Evolutionary conservation across 1,139 yeast genomes (phyloP).

Genomic region (Saccharomyces hybrid): DNA sequence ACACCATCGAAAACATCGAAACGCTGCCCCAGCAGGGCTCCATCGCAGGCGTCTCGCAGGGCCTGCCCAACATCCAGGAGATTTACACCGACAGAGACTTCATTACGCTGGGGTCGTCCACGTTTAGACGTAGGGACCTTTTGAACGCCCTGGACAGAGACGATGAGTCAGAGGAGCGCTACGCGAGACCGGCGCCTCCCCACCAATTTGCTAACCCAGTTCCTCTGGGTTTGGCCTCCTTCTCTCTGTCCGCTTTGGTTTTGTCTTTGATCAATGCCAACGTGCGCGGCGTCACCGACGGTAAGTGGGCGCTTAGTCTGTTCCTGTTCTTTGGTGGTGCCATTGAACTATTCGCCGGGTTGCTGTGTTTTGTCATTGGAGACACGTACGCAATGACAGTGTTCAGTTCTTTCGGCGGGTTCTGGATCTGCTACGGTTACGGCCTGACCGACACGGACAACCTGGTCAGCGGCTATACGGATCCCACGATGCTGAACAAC

Average conservation of each 20-base stretch:
- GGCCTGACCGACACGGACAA: constrained; percentile 51
- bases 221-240: constrained; percentile 53
- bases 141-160: constrained; percentile 53
- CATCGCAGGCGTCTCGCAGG: constrained; percentile 1
- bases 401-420: constrained; percentile 65
- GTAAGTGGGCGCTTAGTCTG: constrained; percentile 42
- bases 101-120: constrained; percentile 49
- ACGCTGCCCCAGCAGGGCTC: constrained; percentile 5
- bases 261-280: constrained; percentile 44
- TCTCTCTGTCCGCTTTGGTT: constrained; percentile 42
- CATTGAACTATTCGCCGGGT: constrained; percentile 56
- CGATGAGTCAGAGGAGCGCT: constrained; percentile 48
- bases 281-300: constrained; percentile 45
- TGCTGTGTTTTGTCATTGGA: constrained; percentile 57
- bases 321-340: constrained; percentile 58
- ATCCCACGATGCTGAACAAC: constrained; percentile 35
- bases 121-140: constrained; percentile 48
- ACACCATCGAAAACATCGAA: not conserved
- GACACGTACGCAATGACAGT: constrained; percentile 62
- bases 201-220: constrained; percentile 46
- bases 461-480: constrained; percentile 45
- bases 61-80: constrained; percentile 11
- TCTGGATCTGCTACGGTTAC: constrained; percentile 63
- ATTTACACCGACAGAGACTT: constrained; percentile 33
- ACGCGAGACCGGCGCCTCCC: constrained; percentile 19